Conservation (phyloP, 768 basidiomycete species). For the Obba rivulosa region DNA sequence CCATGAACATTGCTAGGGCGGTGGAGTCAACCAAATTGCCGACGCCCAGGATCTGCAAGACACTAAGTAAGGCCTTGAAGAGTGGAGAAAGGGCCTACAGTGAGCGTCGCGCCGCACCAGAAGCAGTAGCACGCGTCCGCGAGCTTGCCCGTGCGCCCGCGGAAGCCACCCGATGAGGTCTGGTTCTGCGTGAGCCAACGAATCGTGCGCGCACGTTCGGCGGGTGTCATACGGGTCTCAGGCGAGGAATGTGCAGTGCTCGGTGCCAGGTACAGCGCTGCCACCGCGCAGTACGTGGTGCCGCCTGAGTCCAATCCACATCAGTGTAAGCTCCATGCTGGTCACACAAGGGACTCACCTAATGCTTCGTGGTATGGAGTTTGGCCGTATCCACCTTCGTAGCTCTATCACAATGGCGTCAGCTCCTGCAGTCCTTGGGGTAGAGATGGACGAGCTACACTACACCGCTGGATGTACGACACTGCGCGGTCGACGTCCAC, state of each 20-base stretch:
- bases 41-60: constrained; percentile 63
- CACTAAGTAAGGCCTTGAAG: constrained; percentile 1
- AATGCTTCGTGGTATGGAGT: constrained; percentile 78
- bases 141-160: constrained; percentile 83
- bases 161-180: constrained; percentile 69
- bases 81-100: constrained; percentile 39
- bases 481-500: constrained; percentile 59
- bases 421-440: not conserved
- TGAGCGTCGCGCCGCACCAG: constrained; percentile 83
- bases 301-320: constrained; percentile 60
- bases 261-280: constrained; percentile 57
- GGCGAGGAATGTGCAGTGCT: constrained; percentile 15
- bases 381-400: constrained; percentile 92
- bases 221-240: constrained; percentile 18
- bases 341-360: constrained; percentile 45
- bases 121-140: constrained; percentile 96
- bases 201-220: constrained; percentile 50
- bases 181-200: constrained; percentile 80
- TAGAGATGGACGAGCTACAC: constrained; percentile 37
- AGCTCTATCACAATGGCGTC: constrained; percentile 49
- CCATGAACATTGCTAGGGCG: constrained; percentile 59
- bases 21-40: constrained; percentile 49
- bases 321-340: no score
- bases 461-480: constrained; percentile 62
- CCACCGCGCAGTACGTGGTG: constrained; percentile 88